Evolutionary conservation across 768 basidiomycete genomes (phyloP), one percentile per base, ranked within the genome.

Genomic region (Pleurotus platypus): DNA sequence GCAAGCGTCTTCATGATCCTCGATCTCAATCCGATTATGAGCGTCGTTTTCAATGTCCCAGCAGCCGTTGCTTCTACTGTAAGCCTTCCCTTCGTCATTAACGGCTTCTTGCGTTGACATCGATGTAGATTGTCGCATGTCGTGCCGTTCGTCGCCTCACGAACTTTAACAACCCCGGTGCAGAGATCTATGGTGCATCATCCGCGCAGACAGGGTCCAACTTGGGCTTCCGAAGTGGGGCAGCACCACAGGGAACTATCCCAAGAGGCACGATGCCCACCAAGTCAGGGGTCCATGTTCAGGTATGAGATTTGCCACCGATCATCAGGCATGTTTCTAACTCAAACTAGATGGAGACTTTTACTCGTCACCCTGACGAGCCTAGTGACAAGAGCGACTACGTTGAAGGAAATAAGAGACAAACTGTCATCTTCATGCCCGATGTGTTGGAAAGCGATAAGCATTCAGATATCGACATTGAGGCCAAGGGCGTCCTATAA

Each of bases 1-100:
- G 76, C 78, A 16, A 78, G 82, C n/a, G 69, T 83, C 1, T 87
- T 87, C 69, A 86, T 87, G 84, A 67, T 88, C 42, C 69, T 89
- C 13, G 77, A 89, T 68, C 72, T 87, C 53, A 88, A 87, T 61
- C 75, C 82, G n/a, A 79, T 87, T 56, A 86, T 87, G 84, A 85
- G 83, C 30, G 82, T 89, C 67, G 85, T 89, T 54, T 82, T 81
- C 46, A 89, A 89, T 61, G 85, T 89, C 43, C 87, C 87, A 2
- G 86, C 87, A 35, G 86, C 86, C 15, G 81, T 88, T 58, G 78
- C 82, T 3, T 84, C 83, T 18, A 85, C 84, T 5, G 86, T 86
- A 54, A 61, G 82, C 66, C n/a, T 42, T 40, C 13, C 24, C 24
- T 35, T 35, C 9, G 9, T 11, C 9, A 11, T 35, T 11, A 35